phyloP scores from a whole-genome alignment of 495 filamentous ascomycete genomes.

The Penicillium cataractarum region DNA sequence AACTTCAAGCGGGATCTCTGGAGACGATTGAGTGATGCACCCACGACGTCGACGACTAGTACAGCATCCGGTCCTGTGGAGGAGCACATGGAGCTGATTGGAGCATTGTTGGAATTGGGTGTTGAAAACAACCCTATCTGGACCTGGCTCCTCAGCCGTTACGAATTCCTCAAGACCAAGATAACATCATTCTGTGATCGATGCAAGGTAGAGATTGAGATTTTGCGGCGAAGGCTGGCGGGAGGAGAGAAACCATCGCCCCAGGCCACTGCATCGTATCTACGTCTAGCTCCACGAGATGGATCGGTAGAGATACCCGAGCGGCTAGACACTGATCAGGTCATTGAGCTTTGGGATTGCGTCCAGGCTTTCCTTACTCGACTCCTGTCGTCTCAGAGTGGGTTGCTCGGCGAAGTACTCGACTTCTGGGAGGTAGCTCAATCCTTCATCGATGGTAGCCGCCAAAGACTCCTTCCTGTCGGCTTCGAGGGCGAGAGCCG shows the following conservation, averaged over 20 bases:
- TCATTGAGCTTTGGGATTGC: slow-evolving; percentile 89
- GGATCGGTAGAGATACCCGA: slow-evolving; percentile 55
- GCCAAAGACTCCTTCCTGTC: slow-evolving; percentile 76
- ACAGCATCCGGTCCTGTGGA: slow-evolving; percentile 58
- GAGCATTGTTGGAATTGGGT: slow-evolving; percentile 84
- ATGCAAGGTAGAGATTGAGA: slow-evolving; percentile 87
- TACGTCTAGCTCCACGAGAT: slow-evolving; percentile 70
- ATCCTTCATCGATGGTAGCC: slow-evolving; percentile 85
- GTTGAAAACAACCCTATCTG: slow-evolving; percentile 95
- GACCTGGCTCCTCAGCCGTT: slow-evolving; percentile 88
- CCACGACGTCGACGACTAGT: slow-evolving; percentile 46
- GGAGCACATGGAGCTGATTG: slow-evolving; percentile 87
- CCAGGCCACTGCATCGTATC: slow-evolving; percentile 68
- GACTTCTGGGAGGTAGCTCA: slow-evolving; percentile 94
- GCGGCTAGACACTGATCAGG: slow-evolving; percentile 69
- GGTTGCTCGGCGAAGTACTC: slow-evolving; percentile 83
- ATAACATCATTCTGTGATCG: slow-evolving; percentile 78
- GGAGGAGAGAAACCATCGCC: slow-evolving; percentile 70
- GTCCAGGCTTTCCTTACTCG: slow-evolving; percentile 69
- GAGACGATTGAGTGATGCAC: slow-evolving; percentile 69
- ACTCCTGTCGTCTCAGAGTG: slow-evolving; percentile 70
- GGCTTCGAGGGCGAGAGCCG: slow-evolving; percentile 84
- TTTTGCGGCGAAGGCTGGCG: slow-evolving; percentile 78
- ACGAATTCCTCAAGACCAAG: slow-evolving; percentile 83
- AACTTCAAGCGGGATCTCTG: slow-evolving; percentile 87